Conservation (phyloP, 192 early-diverging fungal genomes). For the Linnemannia zychae region DNA sequence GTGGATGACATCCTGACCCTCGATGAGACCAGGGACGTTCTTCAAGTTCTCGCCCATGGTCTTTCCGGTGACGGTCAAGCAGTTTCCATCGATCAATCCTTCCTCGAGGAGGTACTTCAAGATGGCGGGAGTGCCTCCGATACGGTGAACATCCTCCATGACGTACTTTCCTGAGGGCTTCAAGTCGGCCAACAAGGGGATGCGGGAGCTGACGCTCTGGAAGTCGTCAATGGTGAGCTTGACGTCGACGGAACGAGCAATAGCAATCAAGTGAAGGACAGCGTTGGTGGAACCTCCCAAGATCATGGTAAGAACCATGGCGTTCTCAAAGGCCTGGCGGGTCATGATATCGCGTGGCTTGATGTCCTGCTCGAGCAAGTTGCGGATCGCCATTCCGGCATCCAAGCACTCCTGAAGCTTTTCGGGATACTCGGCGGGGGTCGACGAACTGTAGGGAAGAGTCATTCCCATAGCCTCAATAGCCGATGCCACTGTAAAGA, state of each 20-base stretch:
- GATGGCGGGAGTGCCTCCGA: constrained; percentile 96
- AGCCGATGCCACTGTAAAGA: constrained; percentile 85
- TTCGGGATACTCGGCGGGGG: constrained; percentile 89
- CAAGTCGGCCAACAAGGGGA: constrained; percentile 97
- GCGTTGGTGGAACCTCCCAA: constrained; percentile 99
- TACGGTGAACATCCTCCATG: constrained; percentile 94
- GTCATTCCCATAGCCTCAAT: constrained; percentile 99
- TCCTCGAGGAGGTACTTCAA: constrained; percentile 94
- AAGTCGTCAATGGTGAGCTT: constrained; percentile 93
- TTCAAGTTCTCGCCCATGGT: constrained; percentile 94
- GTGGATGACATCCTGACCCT: constrained; percentile 90
- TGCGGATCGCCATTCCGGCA: constrained; percentile 90
- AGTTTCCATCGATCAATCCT: constrained; percentile 88
- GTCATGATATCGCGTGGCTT: constrained; percentile 98
- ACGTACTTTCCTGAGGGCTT: constrained; percentile 98
- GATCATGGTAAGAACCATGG: constrained; percentile 93
- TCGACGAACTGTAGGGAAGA: constrained; percentile 95
- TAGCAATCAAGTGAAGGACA: constrained; percentile 97
- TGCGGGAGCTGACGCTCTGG: constrained; percentile 90
- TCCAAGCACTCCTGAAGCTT: constrained; percentile 91
- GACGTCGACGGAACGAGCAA: constrained; percentile 86
- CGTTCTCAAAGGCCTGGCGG: constrained; percentile 94
- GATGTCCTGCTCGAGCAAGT: constrained; percentile 92
- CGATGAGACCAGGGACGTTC: constrained; percentile 78
- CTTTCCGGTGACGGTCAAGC: constrained; percentile 97